Percentiles rank a stretch among this genome's conserved stretches.
Conservation (phyloP, 805 yeast genomes). For the Nadsonia fulvescens region DNA sequence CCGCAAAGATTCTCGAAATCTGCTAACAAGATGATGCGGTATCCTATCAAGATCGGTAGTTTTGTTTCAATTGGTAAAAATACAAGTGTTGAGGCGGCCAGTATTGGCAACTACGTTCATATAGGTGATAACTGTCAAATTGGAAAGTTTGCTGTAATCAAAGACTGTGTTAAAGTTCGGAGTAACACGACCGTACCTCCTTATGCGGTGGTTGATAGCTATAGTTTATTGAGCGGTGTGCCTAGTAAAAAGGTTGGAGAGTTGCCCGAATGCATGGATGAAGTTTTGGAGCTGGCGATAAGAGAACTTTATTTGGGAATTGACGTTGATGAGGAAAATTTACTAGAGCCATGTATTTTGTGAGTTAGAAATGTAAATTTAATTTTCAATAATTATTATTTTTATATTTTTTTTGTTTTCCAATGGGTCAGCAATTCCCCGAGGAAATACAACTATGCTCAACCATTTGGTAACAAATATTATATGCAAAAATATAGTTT, state of each 20-base stretch:
- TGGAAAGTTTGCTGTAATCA: slow-evolving; percentile 20
- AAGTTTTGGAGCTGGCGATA: slow-evolving; percentile 16
- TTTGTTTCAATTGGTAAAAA: slow-evolving; percentile 20
- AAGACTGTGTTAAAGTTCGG: slow-evolving; percentile 21
- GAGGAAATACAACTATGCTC: too few relatives aligned
- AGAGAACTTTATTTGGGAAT: slow-evolving; percentile 15
- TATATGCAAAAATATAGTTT: too few relatives aligned
- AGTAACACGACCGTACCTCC: slow-evolving; percentile 19
- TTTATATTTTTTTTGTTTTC: too few relatives aligned
- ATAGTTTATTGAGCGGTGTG: slow-evolving; percentile 14
- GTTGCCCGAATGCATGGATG: slow-evolving; percentile 18
- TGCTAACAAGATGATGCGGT: slow-evolving; percentile 9
- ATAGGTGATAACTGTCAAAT: slow-evolving; percentile 20
- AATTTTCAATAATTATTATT: too few relatives aligned
- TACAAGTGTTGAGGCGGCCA: slow-evolving; percentile 19
- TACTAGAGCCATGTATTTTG: too few relatives aligned
- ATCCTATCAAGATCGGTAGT: slow-evolving; percentile 22
- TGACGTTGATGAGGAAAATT: slow-evolving; percentile 6
- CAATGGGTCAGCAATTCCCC: too few relatives aligned
- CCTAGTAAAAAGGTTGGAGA: slow-evolving; percentile 12
- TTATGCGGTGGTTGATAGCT: slow-evolving; percentile 20
- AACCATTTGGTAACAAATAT: too few relatives aligned
- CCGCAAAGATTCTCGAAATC: slow-evolving; percentile 12
- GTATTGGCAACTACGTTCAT: slow-evolving; percentile 21
- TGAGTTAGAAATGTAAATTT: too few relatives aligned